Base-by-base conservation (phyloP, 257 asterid genomes). In the Lithospermum erythrorhizon region DNA sequence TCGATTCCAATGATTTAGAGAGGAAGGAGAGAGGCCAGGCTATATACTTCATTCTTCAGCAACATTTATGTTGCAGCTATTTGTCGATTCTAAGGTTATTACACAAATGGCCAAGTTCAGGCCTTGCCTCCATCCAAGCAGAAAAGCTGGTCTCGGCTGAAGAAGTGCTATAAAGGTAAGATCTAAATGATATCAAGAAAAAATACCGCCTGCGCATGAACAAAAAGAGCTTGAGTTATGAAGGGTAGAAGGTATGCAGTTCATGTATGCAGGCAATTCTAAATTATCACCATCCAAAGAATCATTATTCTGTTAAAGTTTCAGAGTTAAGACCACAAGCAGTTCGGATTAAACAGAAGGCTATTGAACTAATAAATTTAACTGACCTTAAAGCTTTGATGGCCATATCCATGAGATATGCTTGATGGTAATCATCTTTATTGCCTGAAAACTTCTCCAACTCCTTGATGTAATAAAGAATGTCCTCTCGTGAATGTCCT, bases 51-150 rank as follows among this genome's bases (percentile, higher is more conserved):
- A 55, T 55, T 11, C 30, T n/a, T 22, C 37, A 4, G 30, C 37
- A 15, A 22, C 27, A 9, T 56, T 22, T 2, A 56, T 21, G 14
- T 24, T 41, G 0, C 32, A 49, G 24, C 68, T 74, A 88, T 63
- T 73, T 80, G 54, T 84, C 89, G 54, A 90, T 82, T 66, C 86
- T 87, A 60, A 90, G 83, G 75, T 90, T 90, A 71, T 85, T 83
- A 75, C 90, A 90, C 15, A 90, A 95, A 73, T 90, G 96, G 71
- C 88, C 88, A 6, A 90, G 96, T 76, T 90, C 97, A 64, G 97
- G 97, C 78, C 97, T 85, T 17, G 94, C 95, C 30, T 75, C 86
- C 90, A 90, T 82, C 97, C 97, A 90, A 32, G 79, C 63, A 58
- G 78, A 70, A 81, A 90, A 90, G 51, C 61, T 77, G 75, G 63